These are phyloP conservation scores for Hypoxylon sp. DNA, from an alignment of 2,329 filamentous ascomycete genomes.

Conservation along the genomic window DNA sequence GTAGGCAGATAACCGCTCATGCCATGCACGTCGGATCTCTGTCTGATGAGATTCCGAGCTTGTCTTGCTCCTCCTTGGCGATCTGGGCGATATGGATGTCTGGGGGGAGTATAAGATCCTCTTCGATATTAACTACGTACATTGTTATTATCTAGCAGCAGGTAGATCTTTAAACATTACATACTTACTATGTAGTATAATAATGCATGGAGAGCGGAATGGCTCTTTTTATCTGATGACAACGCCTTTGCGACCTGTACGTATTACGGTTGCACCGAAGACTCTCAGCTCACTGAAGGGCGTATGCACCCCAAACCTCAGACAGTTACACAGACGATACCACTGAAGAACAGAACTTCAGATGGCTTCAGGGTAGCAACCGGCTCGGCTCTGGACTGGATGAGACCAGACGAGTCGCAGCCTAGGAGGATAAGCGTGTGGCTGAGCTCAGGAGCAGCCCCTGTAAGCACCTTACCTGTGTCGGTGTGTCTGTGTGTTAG, in stretches of 20 bases:
- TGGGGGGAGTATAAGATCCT: too few species aligned
- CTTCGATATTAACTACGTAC: too few species aligned
- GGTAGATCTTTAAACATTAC: background rate
- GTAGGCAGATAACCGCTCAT: background rate
- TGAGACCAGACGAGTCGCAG: slow-evolving; percentile 36
- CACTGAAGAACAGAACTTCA: slow-evolving; percentile 11
- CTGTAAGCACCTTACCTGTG: background rate
- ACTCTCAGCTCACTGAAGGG: too few species aligned
- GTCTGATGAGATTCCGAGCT: background rate
- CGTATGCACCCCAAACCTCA: background rate
- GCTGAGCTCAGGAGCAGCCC: background rate
- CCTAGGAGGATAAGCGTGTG: slow-evolving; percentile 14
- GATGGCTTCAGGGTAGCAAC: slow-evolving; percentile 14
- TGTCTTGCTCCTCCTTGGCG: too few species aligned
- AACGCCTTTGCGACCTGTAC: background rate
- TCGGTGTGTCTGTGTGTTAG: too few species aligned
- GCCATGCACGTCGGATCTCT: background rate
- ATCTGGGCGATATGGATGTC: too few species aligned
- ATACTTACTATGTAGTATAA: too few species aligned
- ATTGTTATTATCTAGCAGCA: too few species aligned
- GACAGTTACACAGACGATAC: background rate
- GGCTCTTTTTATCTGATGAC: too few species aligned
- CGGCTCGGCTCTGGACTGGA: slow-evolving; percentile 7
- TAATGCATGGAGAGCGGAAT: too few species aligned
- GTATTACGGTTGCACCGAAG: background rate